Conservation (phyloP, 352 stramenopile species). For the Globisporangium radiosum region DNA sequence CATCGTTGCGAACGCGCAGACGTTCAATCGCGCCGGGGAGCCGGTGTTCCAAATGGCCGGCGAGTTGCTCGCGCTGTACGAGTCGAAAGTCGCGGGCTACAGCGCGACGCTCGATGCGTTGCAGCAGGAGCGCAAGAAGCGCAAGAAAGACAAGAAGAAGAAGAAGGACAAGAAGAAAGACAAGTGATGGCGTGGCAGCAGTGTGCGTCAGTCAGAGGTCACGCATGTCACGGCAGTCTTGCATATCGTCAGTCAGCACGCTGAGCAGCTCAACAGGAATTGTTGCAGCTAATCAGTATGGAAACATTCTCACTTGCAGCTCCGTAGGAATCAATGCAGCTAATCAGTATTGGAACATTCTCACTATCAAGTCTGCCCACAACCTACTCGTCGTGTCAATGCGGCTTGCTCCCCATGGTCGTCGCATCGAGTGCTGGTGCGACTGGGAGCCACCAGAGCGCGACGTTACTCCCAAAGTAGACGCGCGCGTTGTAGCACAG, state of each 20-base stretch:
- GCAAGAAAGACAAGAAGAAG: slow-evolving; percentile 89
- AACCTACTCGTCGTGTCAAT: background rate
- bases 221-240: too few species aligned
- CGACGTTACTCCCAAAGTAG: slow-evolving; percentile 56
- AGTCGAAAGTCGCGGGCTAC: slow-evolving; percentile 59
- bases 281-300: too few species aligned
- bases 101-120: slow-evolving; percentile 70
- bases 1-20: slow-evolving; percentile 78
- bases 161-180: slow-evolving; percentile 88
- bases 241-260: too few species aligned
- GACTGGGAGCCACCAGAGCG: slow-evolving; percentile 54
- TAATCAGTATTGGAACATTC: too few species aligned
- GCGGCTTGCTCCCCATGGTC: slow-evolving; percentile 17
- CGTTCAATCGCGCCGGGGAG: slow-evolving; percentile 77
- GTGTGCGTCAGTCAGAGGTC: background rate
- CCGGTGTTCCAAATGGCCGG: slow-evolving; percentile 81
- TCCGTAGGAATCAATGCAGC: too few species aligned
- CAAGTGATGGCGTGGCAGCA: slow-evolving; percentile 29
- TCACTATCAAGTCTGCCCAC: too few species aligned
- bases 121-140: slow-evolving; percentile 77
- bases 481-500: slow-evolving; percentile 47
- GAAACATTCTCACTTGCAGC: too few species aligned
- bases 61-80: slow-evolving; percentile 73
- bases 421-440: slow-evolving; percentile 25
- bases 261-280: too few species aligned